A percentile compares a stretch with the other conserved stretches of the same genome.
phyloP scores from a whole-genome alignment of 352 stramenopile species.

The Pythium myriotylum region DNA sequence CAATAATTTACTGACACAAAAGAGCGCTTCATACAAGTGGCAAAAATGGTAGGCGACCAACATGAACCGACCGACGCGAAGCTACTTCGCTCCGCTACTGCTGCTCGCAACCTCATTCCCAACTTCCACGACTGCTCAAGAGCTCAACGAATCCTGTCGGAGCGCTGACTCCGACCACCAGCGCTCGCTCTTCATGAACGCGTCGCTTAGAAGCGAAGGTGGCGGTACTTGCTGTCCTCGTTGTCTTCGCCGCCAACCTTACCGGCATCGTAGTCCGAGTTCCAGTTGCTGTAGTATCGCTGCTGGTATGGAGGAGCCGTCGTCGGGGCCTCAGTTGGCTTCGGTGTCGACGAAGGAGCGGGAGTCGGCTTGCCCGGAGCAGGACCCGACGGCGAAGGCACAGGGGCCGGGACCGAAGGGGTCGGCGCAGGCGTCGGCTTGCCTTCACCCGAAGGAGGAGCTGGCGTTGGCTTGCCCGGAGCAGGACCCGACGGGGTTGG shows the following conservation, averaged over 20 bases:
- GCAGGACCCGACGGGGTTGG: neutral
- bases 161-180: conserved; percentile 5
- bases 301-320: conserved; percentile 1
- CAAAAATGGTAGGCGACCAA: no score
- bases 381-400: neutral
- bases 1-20: no score
- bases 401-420: neutral
- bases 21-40: no score
- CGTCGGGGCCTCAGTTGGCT: neutral
- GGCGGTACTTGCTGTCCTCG: conserved; percentile 4
- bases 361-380: conserved; percentile 4
- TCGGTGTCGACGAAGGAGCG: neutral
- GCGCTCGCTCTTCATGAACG: neutral
- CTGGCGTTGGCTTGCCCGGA: neutral
- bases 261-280: conserved; percentile 2
- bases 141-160: neutral
- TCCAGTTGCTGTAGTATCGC: conserved; percentile 7
- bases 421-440: conserved; percentile 1
- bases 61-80: neutral
- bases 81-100: neutral
- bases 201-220: conserved; percentile 10
- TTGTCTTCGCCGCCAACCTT: neutral
- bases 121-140: neutral
- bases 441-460: neutral
- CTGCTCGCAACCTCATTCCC: neutral